Base-by-base conservation (phyloP, 208 protist species). In the Trypanosoma avium region DNA sequence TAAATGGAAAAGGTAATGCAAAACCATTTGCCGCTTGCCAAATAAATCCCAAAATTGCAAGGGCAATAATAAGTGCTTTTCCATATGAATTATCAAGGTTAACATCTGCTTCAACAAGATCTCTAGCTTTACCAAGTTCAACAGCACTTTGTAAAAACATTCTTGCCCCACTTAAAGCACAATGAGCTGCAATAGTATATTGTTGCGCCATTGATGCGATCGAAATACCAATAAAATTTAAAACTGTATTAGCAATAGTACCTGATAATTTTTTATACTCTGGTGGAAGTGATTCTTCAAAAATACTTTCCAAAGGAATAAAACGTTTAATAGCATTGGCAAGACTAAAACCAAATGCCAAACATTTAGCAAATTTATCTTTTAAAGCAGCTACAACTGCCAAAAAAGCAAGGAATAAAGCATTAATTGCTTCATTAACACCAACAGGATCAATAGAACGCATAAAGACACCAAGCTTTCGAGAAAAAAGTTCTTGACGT, bases 1-100 rank as follows among this genome's bases (percentile, higher is more conserved):
- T 90, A 33, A 96, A 58, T 7, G 90, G 88, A 68, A 96, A 96
- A 0, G 84, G 80, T 12, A 93, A 46, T 15, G 76, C 57, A 47
- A 78, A 79, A 22, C 67, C 61, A 42, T 76, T 57, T 61, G 84
- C 71, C 9, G 71, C 59, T 72, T 96, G 90, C 73, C 85, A 96
- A 26, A 86, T 56, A 57, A 96, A 77, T 32, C 90, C 90, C 46
- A 88, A 47, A 45, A 58, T 48, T 3, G 86, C 75, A 21, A 96
- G 56, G 10, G 83, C 67, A 24, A 52, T 59, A 4, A 86, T 66
- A 4, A 90, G 66, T n/a, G 67, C 45, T 45, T 75, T 73, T 9
- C 67, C 75, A 54, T 76, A 83, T 21, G 38, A 40, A 59, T 50
- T 72, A 24, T 84, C 52, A 55, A 82, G 38, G 21, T 72, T 75